Conservation (phyloP, 768 basidiomycete genomes). For the Austroboletus festivus region DNA sequence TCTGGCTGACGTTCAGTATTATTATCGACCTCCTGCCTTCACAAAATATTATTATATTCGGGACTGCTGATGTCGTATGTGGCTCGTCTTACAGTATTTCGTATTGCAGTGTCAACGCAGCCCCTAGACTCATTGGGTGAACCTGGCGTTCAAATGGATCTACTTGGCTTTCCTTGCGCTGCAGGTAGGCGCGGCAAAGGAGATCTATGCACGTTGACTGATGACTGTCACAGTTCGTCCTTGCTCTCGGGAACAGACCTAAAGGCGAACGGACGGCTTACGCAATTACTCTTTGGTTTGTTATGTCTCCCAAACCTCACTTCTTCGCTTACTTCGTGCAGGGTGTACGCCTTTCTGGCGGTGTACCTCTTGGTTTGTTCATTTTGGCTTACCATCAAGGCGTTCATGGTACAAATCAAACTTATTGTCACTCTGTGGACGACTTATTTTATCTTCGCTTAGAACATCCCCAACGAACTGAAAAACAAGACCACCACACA, state of each 20-base stretch:
- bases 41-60: slow-evolving; percentile 59
- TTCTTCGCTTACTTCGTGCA: slow-evolving; percentile 24
- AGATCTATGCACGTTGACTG: background rate
- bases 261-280: slow-evolving; percentile 84
- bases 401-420: slow-evolving; percentile 59
- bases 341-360: slow-evolving; percentile 82
- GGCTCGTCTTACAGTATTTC: slow-evolving; percentile 4
- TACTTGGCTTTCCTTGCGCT: slow-evolving; percentile 83
- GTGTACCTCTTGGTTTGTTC: slow-evolving; percentile 87
- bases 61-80: slow-evolving; percentile 64
- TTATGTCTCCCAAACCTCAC: slow-evolving; percentile 1
- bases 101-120: background rate
- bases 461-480: slow-evolving; percentile 55
- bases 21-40: slow-evolving; percentile 83
- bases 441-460: slow-evolving; percentile 1
- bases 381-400: slow-evolving; percentile 74
- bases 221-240: slow-evolving; percentile 46
- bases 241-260: slow-evolving; percentile 78
- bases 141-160: slow-evolving; percentile 77
- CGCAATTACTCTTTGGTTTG: slow-evolving; percentile 66
- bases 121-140: slow-evolving; percentile 79
- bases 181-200: slow-evolving; percentile 41
- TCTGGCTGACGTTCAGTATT: slow-evolving; percentile 95
- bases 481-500: slow-evolving; percentile 45
- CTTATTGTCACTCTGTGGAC: background rate